Conservation (phyloP, 2,329 filamentous ascomycete genomes). For the Ustilaginoidea virens region DNA sequence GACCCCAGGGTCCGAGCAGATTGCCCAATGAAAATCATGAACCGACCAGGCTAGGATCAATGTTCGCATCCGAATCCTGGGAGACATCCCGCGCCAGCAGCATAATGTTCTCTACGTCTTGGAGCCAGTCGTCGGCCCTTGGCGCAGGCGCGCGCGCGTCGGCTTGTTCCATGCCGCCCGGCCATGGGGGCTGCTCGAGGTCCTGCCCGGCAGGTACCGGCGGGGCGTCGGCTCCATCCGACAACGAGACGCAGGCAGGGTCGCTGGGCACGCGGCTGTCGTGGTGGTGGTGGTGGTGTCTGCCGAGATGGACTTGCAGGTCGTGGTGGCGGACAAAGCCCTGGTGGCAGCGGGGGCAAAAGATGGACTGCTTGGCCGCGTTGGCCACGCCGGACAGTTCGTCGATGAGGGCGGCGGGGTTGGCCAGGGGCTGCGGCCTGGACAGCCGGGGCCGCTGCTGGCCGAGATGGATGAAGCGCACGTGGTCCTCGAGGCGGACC, state of each 20-base stretch:
- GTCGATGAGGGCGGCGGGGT: slow-evolving; percentile 20
- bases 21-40: slow-evolving; percentile 1
- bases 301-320: slow-evolving; percentile 28
- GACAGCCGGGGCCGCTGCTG: slow-evolving; percentile 25
- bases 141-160: slow-evolving; percentile 21
- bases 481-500: slow-evolving; percentile 65
- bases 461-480: slow-evolving; percentile 67
- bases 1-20: too few relatives aligned
- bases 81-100: slow-evolving; percentile 18
- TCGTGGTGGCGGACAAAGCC: slow-evolving; percentile 36
- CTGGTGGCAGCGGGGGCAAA: slow-evolving; percentile 29
- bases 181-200: slow-evolving; percentile 10
- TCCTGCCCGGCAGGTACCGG: too few relatives aligned
- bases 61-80: slow-evolving; percentile 9
- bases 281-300: slow-evolving; percentile 10
- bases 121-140: slow-evolving; percentile 24
- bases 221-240: too few relatives aligned
- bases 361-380: slow-evolving; percentile 25
- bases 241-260: too few relatives aligned
- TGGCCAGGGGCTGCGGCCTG: slow-evolving; percentile 6
- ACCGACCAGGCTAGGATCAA: slow-evolving; percentile 17
- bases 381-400: slow-evolving; percentile 26
- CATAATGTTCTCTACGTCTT: slow-evolving; percentile 28
- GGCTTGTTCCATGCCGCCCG: slow-evolving; percentile 11
- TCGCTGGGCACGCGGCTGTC: too few relatives aligned